A percentile compares a stretch with the other conserved stretches of the same genome.
Conservation (phyloP, 2,329 filamentous ascomycete species). For the Fusarium avenaceum region DNA sequence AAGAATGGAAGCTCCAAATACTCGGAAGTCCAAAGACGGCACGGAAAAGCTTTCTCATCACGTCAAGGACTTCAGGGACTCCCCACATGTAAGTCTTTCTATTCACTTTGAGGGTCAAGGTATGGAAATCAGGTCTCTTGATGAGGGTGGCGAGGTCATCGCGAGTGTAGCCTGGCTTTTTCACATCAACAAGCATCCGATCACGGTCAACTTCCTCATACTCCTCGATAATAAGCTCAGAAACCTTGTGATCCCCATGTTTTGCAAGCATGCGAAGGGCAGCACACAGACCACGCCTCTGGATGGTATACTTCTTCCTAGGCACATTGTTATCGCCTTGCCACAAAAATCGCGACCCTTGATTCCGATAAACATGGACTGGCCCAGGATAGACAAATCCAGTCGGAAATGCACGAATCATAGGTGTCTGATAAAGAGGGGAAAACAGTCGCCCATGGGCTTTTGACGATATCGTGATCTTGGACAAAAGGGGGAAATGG, state of each 20-base stretch:
- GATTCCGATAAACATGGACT: neutral
- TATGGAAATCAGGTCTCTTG: neutral
- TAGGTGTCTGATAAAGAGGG: constrained; percentile 58
- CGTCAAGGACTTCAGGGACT: no score
- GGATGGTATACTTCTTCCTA: constrained; percentile 15
- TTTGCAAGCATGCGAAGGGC: constrained; percentile 46
- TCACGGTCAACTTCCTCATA: accelerated
- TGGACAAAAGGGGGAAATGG: constrained; percentile 53
- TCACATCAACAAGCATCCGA: neutral
- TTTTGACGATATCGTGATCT: constrained; percentile 57
- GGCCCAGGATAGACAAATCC: constrained; percentile 57
- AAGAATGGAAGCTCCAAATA: no score
- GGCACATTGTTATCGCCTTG: neutral
- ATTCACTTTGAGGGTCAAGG: neutral
- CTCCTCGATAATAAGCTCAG: constrained; percentile 10
- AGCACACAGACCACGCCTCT: constrained; percentile 51
- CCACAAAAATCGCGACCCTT: neutral
- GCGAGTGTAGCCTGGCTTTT: neutral
- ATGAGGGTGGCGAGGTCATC: neutral
- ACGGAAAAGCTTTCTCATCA: no score
- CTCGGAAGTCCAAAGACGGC: no score
- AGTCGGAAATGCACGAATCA: constrained; percentile 56
- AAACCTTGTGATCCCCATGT: constrained; percentile 43
- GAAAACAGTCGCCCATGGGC: constrained; percentile 54
- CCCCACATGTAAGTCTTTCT: neutral